Evolutionary conservation across 1,139 yeast genomes (phyloP), one percentile per base, ranked within the genome.

Genomic region (Yamadazyma pseudoaaseri): DNA sequence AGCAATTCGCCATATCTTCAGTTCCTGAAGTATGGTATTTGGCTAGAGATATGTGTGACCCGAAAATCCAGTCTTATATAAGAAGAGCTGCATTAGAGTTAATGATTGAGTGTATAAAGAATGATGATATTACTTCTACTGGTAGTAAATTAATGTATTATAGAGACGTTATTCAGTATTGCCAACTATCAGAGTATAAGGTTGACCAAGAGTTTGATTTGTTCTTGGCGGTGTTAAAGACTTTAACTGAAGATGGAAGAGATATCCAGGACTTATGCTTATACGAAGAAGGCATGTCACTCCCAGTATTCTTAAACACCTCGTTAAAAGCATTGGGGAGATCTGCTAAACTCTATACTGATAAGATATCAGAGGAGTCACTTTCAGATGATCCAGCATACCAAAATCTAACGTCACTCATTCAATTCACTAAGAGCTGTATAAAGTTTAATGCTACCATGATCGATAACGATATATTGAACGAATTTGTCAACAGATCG

Each of bases 1-100:
- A 70, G 27, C 72, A 69, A 29, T 71, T 70, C 34, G 65, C 81
- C 6, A 70, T 80, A 2, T 69, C 82, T 0, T 74, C 83, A 2
- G 67, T 84, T 4, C 81, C 85, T 0, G 90, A 84, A 45, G 70
- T 86, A 3, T 86, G 96, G 96, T 79, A 81, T 49, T 60, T 79
- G 36, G 81, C 82, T 0, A 62, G 77, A 43, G 79, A 74, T 37
- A 60, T 83, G 56, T 68, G 84, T 32, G 65, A 66, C 6, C 53
- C 63, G 0, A 58, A 59, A 10, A 55, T 65, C 9, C 63, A 65
- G 25, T 58, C 65, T 3, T 48, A 64, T 2, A 70, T 76, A 16
- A 65, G 95, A 30, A 57, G 74, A 25, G 72, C 76, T 1, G 81
- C 80, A 0, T 53, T 86, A 18, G 55, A 65, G 15, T 60, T 86